Evolutionary conservation across 495 filamentous ascomycete species (phyloP).

Genomic region (Talaromyces nanjingensis): DNA sequence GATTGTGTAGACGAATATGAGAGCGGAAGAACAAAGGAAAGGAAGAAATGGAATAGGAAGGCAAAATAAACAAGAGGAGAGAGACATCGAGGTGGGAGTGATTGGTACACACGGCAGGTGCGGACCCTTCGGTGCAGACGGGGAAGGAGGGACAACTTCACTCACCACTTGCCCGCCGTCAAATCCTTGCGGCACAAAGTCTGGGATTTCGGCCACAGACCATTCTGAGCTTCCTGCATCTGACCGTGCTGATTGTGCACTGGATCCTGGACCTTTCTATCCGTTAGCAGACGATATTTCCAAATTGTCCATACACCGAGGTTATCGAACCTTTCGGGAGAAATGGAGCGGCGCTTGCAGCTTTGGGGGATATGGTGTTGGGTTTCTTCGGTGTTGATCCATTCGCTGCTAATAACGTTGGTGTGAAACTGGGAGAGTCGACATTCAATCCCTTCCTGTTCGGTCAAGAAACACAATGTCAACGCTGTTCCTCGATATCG

Average conservation of each 20-base stretch:
- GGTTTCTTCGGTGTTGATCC: slow-evolving; percentile 51
- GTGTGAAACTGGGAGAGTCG: slow-evolving; percentile 93
- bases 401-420: slow-evolving; percentile 49
- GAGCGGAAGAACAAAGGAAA: neutral
- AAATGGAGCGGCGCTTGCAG: slow-evolving; percentile 85
- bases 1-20: neutral
- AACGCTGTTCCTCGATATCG: neutral
- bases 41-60: neutral
- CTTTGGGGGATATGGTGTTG: slow-evolving; percentile 72
- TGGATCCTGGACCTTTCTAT: slow-evolving; percentile 32
- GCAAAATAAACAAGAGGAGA: neutral
- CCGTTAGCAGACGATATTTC: slow-evolving; percentile 21
- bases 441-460: slow-evolving; percentile 84
- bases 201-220: slow-evolving; percentile 56
- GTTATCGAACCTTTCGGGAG: slow-evolving; percentile 52
- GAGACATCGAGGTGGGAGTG: neutral
- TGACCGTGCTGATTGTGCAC: slow-evolving; percentile 44
- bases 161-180: slow-evolving; percentile 58
- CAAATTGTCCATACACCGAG: neutral
- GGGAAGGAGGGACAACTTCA: neutral
- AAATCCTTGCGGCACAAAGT: slow-evolving; percentile 77
- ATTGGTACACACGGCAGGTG: neutral
- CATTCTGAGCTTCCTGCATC: slow-evolving; percentile 46
- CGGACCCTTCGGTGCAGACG: neutral
- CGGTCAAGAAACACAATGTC: slow-evolving; percentile 19